A percentile compares a stretch with the other conserved stretches of the same genome.
phyloP scores from a whole-genome alignment of 2,329 filamentous ascomycete species.

The Endoconidiophora laricicola region DNA sequence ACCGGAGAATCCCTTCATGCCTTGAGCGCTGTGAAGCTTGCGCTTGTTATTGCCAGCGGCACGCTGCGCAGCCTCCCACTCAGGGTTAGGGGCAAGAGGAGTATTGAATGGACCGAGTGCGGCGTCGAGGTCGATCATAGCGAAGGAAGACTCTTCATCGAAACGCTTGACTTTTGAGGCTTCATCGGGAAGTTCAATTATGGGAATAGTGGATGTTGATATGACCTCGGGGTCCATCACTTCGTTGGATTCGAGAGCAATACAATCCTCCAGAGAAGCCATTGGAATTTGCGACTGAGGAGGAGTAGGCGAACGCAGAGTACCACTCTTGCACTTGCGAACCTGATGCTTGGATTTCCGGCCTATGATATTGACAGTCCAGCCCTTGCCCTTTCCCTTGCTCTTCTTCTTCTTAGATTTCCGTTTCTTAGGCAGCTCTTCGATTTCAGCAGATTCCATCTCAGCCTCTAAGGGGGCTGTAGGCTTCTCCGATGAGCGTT shows the following conservation, averaged over 20 bases:
- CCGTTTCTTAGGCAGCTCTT: constrained; percentile 27
- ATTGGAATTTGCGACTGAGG: constrained; percentile 13
- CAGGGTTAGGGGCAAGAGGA: constrained; percentile 43
- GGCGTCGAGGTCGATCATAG: constrained; percentile 86
- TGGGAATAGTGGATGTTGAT: constrained; percentile 11
- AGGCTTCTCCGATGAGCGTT: constrained; percentile 20
- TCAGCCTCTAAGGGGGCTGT: constrained; percentile 5
- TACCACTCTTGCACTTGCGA: constrained; percentile 23
- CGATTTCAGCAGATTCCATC: constrained; percentile 17
- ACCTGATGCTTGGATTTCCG: constrained; percentile 38
- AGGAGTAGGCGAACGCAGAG: constrained; percentile 30
- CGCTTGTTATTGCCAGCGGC: constrained; percentile 40
- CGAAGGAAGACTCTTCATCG: constrained; percentile 50
- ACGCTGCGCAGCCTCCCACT: constrained; percentile 51
- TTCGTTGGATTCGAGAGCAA: constrained; percentile 7
- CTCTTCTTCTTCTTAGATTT: constrained; percentile 28
- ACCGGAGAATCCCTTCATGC: constrained; percentile 50
- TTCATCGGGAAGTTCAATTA: constrained; percentile 16
- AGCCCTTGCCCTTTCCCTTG: constrained; percentile 58
- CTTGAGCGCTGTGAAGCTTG: constrained; percentile 60
- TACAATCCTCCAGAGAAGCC: constrained; percentile 10
- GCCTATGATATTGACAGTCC: constrained; percentile 51
- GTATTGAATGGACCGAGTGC: constrained; percentile 87
- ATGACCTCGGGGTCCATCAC: constrained; percentile 12
- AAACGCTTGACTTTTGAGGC: constrained; percentile 2